Percentiles rank a stretch among this genome's conserved stretches.
Evolutionary conservation across 129 eudicot species (phyloP).

Genomic region (Saussurea involucrata): DNA sequence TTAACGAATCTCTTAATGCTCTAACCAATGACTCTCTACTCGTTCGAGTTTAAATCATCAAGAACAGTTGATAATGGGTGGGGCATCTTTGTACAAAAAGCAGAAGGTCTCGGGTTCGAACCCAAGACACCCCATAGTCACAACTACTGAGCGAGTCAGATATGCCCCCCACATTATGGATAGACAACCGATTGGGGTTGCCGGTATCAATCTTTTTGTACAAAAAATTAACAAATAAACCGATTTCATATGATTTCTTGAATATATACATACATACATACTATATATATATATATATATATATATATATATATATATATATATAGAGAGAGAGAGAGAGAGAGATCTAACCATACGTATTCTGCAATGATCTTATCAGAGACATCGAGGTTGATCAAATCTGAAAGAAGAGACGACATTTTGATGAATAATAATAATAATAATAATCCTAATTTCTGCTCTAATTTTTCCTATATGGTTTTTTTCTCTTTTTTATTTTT

Average conservation of each 20-base stretch:
- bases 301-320: not conserved
- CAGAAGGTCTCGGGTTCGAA: no score
- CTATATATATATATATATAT: not conserved
- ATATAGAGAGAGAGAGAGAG: not conserved
- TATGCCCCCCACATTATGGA: no score
- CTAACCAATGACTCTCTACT: no score
- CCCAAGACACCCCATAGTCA: no score
- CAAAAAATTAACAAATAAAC: not conserved
- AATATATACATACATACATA: no score
- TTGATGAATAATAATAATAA: not conserved
- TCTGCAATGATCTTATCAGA: slow-evolving; percentile 62
- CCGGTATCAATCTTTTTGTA: no score
- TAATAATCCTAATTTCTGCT: not conserved
- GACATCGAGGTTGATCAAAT: slow-evolving; percentile 57
- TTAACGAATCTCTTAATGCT: no score
- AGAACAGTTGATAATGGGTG: no score
- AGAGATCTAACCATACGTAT: slow-evolving; percentile 55
- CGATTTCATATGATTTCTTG: not conserved
- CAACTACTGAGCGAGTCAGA: no score
- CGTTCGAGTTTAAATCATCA: no score
- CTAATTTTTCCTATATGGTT: not conserved
- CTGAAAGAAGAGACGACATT: slow-evolving; percentile 57
- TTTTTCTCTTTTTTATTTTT: not conserved
- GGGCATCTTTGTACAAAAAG: no score
- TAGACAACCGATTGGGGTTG: no score